Conservation (phyloP, 345 rosid genomes). For the Citrus maxima region DNA sequence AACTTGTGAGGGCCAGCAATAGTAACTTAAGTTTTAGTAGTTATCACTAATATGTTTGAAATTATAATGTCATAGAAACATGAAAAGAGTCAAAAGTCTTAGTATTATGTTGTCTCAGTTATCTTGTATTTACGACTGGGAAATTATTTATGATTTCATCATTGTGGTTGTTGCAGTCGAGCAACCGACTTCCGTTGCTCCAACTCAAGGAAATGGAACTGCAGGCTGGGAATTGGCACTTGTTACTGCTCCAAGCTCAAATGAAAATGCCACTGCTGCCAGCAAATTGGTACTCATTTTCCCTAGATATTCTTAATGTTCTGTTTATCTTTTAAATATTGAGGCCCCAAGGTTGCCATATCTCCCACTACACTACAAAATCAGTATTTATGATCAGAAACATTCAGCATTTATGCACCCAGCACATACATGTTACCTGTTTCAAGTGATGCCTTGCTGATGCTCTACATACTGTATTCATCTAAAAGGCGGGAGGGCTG, state of each 20-base stretch:
- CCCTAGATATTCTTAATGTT: background rate
- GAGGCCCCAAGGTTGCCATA: background rate
- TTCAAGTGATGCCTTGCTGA: conserved; percentile 6
- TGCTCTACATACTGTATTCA: conserved; percentile 4
- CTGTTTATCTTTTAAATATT: background rate
- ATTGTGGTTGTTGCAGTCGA: conserved; percentile 51
- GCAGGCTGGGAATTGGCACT: conserved; percentile 95
- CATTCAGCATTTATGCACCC: background rate
- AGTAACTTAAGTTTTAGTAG: background rate
- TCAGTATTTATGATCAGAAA: background rate
- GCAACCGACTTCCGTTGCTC: conserved; percentile 42
- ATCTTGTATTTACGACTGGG: background rate
- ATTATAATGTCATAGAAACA: background rate
- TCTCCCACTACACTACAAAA: background rate
- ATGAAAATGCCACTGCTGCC: conserved; percentile 56
- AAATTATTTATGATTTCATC: conserved; percentile 9
- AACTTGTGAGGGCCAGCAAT: background rate
- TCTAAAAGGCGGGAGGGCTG: conserved; percentile 80
- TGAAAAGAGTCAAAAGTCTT: background rate
- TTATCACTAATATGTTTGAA: background rate
- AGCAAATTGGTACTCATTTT: conserved; percentile 66
- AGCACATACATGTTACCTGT: background rate
- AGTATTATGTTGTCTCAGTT: background rate
- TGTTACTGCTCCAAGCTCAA: conserved; percentile 88
- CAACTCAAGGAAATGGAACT: conserved; percentile 44